phyloP scores from a whole-genome alignment of 83 land plant species.

The Thuja plicata region DNA sequence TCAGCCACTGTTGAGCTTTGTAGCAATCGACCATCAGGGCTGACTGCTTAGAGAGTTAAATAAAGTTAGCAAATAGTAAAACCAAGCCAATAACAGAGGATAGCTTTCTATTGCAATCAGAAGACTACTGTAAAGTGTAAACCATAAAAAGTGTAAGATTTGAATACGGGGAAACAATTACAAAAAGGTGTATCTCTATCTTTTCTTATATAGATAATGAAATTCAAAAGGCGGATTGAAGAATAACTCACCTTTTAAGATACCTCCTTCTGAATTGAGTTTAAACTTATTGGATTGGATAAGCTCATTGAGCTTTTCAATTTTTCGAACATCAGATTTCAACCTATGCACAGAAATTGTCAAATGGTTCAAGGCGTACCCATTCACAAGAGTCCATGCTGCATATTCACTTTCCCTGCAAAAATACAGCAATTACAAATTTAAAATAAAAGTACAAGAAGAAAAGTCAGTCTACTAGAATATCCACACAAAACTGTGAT shows the following conservation, averaged over 20 bases:
- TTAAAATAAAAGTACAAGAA: not conserved
- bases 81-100: not conserved
- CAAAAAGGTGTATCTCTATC: not conserved
- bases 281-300: conserved; percentile 77
- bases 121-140: not conserved
- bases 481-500: not conserved
- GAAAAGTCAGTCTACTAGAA: not conserved
- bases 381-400: conserved; percentile 99
- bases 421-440: conserved; percentile 8
- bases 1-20: conserved; percentile 99
- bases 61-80: conserved; percentile 12
- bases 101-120: not conserved
- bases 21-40: conserved; percentile 93
- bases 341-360: conserved; percentile 89
- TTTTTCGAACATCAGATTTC: conserved; percentile 57
- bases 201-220: not conserved
- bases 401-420: conserved; percentile 98
- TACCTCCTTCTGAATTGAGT: conserved; percentile 94
- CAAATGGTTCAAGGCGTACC: conserved; percentile 92
- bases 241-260: conserved; percentile 69
- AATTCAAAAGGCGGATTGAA: not conserved
- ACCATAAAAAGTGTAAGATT: not conserved
- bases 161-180: not conserved
- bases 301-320: conserved; percentile 70
- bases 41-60: conserved; percentile 53